A percentile compares a stretch with the other conserved stretches of the same genome.
Evolutionary conservation across 805 yeast species (phyloP).

Genomic region (Zygotorulaspora florentina): DNA sequence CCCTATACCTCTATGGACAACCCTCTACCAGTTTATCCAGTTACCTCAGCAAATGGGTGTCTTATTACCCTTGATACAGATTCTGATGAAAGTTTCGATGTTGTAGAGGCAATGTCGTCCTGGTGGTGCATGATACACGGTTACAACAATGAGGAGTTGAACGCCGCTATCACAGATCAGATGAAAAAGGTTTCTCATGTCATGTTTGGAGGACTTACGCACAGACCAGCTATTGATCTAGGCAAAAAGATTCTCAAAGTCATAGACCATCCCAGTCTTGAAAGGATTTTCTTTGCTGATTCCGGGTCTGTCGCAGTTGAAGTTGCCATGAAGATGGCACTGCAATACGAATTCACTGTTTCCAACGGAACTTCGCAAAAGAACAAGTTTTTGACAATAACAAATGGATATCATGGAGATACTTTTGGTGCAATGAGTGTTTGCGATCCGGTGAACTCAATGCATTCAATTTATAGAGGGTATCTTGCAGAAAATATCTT

Average conservation of each 20-base stretch:
- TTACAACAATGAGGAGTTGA: slow-evolving; percentile 27
- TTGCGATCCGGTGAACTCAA: slow-evolving; percentile 34
- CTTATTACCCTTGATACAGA: slow-evolving; percentile 18
- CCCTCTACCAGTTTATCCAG: slow-evolving; percentile 26
- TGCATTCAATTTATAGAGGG: slow-evolving; percentile 33
- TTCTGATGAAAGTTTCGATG: slow-evolving; percentile 7
- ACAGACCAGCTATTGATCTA: slow-evolving; percentile 29
- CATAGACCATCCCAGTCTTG: slow-evolving; percentile 25
- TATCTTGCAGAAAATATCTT: slow-evolving; percentile 31
- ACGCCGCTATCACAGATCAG: slow-evolving; percentile 34
- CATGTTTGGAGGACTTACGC: slow-evolving; percentile 32
- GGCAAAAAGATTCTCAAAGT: slow-evolving; percentile 32
- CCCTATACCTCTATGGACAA: slow-evolving; percentile 30
- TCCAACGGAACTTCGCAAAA: slow-evolving; percentile 20
- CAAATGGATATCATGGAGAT: slow-evolving; percentile 39
- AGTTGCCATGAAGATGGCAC: slow-evolving; percentile 38
- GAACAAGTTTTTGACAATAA: slow-evolving; percentile 33
- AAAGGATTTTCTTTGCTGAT: slow-evolving; percentile 25
- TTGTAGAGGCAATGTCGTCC: slow-evolving; percentile 33
- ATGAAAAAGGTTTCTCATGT: slow-evolving; percentile 30
- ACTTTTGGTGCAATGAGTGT: slow-evolving; percentile 40
- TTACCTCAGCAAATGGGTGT: slow-evolving; percentile 24
- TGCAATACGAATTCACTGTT: slow-evolving; percentile 29
- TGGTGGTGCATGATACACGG: slow-evolving; percentile 37
- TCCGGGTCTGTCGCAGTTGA: slow-evolving; percentile 38